These are phyloP conservation scores for Aethionema arabicum DNA, from an alignment of 345 rosid species.

Conservation along the genomic window DNA sequence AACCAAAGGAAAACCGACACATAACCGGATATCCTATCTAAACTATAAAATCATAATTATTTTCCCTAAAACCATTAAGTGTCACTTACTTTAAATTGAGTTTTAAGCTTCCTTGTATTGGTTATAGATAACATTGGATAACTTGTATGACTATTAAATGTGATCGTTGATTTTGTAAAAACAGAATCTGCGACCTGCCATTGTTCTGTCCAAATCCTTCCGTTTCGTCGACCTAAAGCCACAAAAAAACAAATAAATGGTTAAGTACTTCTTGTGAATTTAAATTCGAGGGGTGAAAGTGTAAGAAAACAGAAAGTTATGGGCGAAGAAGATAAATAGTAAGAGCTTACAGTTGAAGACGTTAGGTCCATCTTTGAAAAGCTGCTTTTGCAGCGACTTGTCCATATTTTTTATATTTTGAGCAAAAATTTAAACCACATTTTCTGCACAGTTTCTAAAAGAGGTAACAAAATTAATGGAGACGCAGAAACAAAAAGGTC, in stretches of 20 bases:
- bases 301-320: constrained; percentile 3
- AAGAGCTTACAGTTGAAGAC: constrained; percentile 43
- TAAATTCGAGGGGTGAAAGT: neutral
- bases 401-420: constrained; percentile 24
- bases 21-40: neutral
- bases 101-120: constrained; percentile 18
- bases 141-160: constrained; percentile 1
- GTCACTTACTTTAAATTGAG: constrained; percentile 23
- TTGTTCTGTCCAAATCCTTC: constrained; percentile 2
- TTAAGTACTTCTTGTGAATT: neutral
- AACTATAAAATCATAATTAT: neutral
- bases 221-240: constrained; percentile 25
- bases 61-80: neutral
- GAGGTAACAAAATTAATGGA: constrained; percentile 6
- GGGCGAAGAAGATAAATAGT: neutral
- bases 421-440: neutral
- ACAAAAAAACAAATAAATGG: neutral
- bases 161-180: constrained; percentile 7
- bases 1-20: neutral
- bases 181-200: constrained; percentile 1
- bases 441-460: neutral
- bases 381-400: constrained; percentile 28
- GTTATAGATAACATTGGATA: constrained; percentile 13
- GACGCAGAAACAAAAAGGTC: constrained; percentile 12
- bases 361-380: constrained; percentile 25